Evolutionary conservation across 1,284 basidiomycete genomes (phyloP).

Genomic region (Trichosporon sp.): DNA sequence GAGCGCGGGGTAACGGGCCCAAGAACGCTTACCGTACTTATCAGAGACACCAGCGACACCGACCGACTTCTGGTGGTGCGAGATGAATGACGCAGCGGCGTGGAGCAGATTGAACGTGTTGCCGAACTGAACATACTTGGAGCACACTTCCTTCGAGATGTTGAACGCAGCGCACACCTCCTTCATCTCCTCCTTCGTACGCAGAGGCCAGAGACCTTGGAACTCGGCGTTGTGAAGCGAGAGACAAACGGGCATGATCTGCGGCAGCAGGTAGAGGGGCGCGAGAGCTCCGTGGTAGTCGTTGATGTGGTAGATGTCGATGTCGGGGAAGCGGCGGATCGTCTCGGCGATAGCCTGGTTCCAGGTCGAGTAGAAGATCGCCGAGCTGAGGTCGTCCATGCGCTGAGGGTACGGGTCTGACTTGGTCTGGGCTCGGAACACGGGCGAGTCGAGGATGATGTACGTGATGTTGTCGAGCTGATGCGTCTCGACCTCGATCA

Average conservation of each 20-base stretch:
- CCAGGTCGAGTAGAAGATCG: constrained; percentile 95
- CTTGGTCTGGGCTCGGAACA: constrained; percentile 91
- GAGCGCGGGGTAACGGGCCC: constrained; percentile 87
- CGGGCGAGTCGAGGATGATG: constrained; percentile 83
- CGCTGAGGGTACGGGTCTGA: constrained; percentile 87
- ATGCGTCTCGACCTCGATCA: constrained; percentile 90
- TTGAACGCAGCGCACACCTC: constrained; percentile 95
- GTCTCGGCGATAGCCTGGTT: constrained; percentile 90
- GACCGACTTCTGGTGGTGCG: constrained; percentile 80
- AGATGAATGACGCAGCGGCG: constrained; percentile 84
- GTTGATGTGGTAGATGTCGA: constrained; percentile 64
- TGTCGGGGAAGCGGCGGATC: constrained; percentile 70
- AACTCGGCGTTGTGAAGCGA: constrained; percentile 96
- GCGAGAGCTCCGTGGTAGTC: constrained; percentile 89
- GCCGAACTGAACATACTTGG: constrained; percentile 91
- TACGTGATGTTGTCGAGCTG: constrained; percentile 88
- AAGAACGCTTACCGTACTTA: constrained; percentile 86
- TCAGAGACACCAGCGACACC: constrained; percentile 93
- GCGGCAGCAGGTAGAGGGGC: constrained; percentile 81
- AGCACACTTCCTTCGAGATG: constrained; percentile 87
- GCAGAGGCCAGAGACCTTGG: constrained; percentile 88
- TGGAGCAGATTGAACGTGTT: constrained; percentile 93
- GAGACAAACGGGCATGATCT: constrained; percentile 78
- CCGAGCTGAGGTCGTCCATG: constrained; percentile 90
- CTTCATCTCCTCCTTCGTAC: constrained; percentile 95